These are phyloP conservation scores for Chalara sp. DNA, from an alignment of 2,329 filamentous ascomycete species.

Conservation along the genomic window DNA sequence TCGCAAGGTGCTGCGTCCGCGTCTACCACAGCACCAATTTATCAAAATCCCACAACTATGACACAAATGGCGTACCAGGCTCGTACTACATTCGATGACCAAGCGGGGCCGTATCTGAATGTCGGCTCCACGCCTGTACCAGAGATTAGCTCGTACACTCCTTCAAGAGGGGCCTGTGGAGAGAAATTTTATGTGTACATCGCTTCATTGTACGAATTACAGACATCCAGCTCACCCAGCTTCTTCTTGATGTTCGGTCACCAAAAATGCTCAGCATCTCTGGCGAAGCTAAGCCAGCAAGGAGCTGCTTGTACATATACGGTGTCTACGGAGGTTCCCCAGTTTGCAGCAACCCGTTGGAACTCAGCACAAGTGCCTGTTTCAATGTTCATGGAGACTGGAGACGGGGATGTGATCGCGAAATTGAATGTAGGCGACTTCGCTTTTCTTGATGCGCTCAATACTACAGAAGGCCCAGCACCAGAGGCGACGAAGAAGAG, in stretches of 20 bases:
- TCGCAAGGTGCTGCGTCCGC: conserved; percentile 35
- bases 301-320: conserved; percentile 61
- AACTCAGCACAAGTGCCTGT: conserved; percentile 50
- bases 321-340: conserved; percentile 66
- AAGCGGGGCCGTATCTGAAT: conserved; percentile 60
- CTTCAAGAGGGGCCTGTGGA: conserved; percentile 59
- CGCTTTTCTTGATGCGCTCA: conserved; percentile 45
- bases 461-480: conserved; percentile 28
- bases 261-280: conserved; percentile 62
- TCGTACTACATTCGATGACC: conserved; percentile 51
- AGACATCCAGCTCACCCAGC: conserved; percentile 46
- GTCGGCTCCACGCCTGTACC: conserved; percentile 51
- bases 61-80: conserved; percentile 37
- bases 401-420: conserved; percentile 41
- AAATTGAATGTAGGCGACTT: conserved; percentile 54
- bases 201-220: conserved; percentile 68
- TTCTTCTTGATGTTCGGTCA: conserved; percentile 72
- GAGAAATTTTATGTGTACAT: conserved; percentile 70
- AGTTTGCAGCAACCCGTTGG: conserved; percentile 49
- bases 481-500: conserved; percentile 44
- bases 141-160: conserved; percentile 63
- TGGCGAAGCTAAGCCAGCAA: conserved; percentile 54
- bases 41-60: conserved; percentile 23
- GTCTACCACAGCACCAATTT: conserved; percentile 26
- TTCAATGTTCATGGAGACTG: conserved; percentile 52